Percentiles rank a stretch among this genome's conserved stretches.
phyloP scores from a whole-genome alignment of 805 yeast genomes.

The Metschnikowia santaceciliae region DNA sequence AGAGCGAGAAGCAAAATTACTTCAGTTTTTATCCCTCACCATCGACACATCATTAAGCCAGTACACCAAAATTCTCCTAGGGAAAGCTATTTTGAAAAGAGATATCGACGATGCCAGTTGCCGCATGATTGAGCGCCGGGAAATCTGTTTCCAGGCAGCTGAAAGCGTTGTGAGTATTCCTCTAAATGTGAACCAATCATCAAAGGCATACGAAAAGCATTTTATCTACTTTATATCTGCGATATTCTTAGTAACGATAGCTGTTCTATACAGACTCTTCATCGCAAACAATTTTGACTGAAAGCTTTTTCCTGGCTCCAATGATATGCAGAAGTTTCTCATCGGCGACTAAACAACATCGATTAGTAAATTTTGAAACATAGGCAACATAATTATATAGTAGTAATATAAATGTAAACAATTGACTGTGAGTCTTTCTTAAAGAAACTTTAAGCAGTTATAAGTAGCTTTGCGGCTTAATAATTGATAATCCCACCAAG shows the following conservation, averaged over 20 bases:
- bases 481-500: background rate
- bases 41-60: conserved; percentile 34
- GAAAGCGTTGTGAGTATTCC: conserved; percentile 42
- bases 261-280: conserved; percentile 28
- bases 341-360: background rate
- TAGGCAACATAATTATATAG: background rate
- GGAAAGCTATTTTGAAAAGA: conserved; percentile 38
- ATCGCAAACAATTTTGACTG: conserved; percentile 12
- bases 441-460: background rate
- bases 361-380: background rate
- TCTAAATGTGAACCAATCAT: conserved; percentile 29
- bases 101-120: conserved; percentile 28
- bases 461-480: background rate
- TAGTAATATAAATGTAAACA: background rate
- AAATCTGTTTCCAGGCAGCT: conserved; percentile 39
- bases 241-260: conserved; percentile 21
- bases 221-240: conserved; percentile 22
- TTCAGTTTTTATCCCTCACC: conserved; percentile 27
- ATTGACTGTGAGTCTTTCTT: background rate
- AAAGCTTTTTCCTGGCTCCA: background rate
- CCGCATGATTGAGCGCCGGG: conserved; percentile 33
- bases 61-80: conserved; percentile 36
- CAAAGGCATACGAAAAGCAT: conserved; percentile 23
- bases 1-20: conserved; percentile 29
- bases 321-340: background rate